phyloP scores from a whole-genome alignment of 441 rosid species.

The Mallotus japonicus region DNA sequence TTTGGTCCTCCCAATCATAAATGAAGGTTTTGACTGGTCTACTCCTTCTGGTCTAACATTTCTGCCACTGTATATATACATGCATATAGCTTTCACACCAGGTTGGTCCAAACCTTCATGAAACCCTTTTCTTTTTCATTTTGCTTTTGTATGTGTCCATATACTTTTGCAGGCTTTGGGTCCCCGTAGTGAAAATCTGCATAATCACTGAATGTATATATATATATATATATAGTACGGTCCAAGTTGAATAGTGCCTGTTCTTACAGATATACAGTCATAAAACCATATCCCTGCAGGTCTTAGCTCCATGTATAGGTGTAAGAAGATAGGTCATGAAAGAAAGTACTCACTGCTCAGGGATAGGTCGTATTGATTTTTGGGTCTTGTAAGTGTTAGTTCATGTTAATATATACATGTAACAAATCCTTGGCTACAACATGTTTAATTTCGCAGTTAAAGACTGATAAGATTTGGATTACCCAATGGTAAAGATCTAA shows the following conservation, averaged over 20 bases:
- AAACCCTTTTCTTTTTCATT: neutral
- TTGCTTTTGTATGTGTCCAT: too few relatives aligned
- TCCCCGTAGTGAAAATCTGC: conserved; percentile 4
- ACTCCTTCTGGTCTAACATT: conserved; percentile 28
- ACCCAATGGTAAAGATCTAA: too few relatives aligned
- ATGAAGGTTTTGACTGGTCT: conserved; percentile 31
- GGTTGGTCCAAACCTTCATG: conserved; percentile 18
- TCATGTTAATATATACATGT: too few relatives aligned
- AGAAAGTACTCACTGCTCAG: neutral
- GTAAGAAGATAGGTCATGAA: neutral
- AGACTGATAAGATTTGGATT: too few relatives aligned
- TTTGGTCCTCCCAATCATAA: conserved; percentile 22
- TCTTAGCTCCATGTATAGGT: neutral
- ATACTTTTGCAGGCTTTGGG: neutral
- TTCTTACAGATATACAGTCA: neutral
- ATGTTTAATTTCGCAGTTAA: too few relatives aligned
- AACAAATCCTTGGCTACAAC: too few relatives aligned
- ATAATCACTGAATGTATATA: neutral
- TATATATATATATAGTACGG: neutral
- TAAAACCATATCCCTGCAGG: neutral
- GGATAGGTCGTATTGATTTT: neutral
- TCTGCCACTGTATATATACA: conserved; percentile 1
- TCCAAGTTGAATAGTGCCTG: neutral
- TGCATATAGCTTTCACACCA: neutral
- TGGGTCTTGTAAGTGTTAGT: too few relatives aligned